These are phyloP conservation scores for Pseudogymnoascus sp. DNA, from an alignment of 2,329 filamentous ascomycete genomes.

Conservation along the genomic window DNA sequence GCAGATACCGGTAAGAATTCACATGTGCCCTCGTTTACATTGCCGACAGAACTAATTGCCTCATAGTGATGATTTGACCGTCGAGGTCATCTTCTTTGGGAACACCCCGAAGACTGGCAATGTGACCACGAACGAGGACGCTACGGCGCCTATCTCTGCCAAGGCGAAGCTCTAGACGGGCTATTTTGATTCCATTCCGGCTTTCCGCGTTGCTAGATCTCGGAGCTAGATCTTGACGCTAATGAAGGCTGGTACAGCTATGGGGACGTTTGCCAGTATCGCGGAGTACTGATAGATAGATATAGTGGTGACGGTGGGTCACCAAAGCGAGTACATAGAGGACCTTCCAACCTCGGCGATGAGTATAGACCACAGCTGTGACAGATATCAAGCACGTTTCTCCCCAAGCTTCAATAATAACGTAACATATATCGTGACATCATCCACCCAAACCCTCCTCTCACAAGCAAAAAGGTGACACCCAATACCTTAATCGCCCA, in stretches of 20 bases:
- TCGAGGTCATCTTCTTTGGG: slow-evolving; percentile 98
- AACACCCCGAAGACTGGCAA: slow-evolving; percentile 68
- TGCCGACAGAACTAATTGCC: slow-evolving; percentile 12
- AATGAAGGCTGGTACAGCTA: not conserved
- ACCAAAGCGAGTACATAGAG: not conserved
- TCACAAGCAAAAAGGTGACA: not conserved
- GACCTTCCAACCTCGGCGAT: not conserved
- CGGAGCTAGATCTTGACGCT: not conserved
- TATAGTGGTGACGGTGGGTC: not conserved
- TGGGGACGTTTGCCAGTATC: not conserved
- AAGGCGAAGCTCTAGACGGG: slow-evolving; percentile 23
- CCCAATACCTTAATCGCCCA: not conserved
- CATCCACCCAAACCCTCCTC: not conserved
- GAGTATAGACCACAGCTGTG: not conserved
- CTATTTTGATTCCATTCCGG: not conserved
- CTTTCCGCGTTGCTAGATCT: not conserved
- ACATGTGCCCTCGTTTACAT: not conserved
- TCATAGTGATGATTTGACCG: slow-evolving; percentile 80
- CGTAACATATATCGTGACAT: not conserved
- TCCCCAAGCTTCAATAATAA: not conserved
- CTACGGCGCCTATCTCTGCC: slow-evolving; percentile 46
- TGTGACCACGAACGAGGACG: slow-evolving; percentile 78
- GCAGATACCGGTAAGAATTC: slow-evolving; percentile 69
- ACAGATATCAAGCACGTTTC: slow-evolving; percentile 2
- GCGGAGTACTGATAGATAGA: not conserved